A percentile compares a stretch with the other conserved stretches of the same genome.
Evolutionary conservation across 495 filamentous ascomycete genomes (phyloP).

Genomic region (Aspergillus olivimuriae): DNA sequence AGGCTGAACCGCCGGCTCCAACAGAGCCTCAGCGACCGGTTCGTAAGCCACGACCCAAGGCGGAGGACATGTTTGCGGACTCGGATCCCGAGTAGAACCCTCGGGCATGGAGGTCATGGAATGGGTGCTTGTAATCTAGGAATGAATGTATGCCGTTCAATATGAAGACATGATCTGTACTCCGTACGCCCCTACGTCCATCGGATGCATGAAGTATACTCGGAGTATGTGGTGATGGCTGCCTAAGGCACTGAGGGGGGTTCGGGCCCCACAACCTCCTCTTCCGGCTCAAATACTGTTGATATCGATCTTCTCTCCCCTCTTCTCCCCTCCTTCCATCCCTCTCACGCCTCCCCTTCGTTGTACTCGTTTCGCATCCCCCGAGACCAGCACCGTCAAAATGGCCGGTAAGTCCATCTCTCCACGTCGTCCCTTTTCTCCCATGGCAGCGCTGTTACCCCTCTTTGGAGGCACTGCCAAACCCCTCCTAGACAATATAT

Average conservation of each 20-base stretch:
- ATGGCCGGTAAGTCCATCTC: slow-evolving; percentile 34
- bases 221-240: no score
- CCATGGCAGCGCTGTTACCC: slow-evolving; percentile 15
- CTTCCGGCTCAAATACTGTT: background rate
- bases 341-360: slow-evolving; percentile 1
- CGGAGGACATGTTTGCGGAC: slow-evolving; percentile 92
- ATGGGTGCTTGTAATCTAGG: no score
- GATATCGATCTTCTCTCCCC: background rate
- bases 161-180: no score
- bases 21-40: slow-evolving; percentile 20
- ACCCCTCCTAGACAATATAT: slow-evolving; percentile 9
- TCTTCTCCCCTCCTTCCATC: background rate
- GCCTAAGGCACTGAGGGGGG: background rate
- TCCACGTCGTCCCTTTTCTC: background rate
- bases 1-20: slow-evolving; percentile 16
- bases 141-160: no score
- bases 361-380: background rate
- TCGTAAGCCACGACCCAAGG: slow-evolving; percentile 63
- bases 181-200: no score
- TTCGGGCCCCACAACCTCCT: background rate
- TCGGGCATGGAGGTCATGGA: no score
- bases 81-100: slow-evolving; percentile 47
- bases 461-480: slow-evolving; percentile 12
- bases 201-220: no score
- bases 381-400: slow-evolving; percentile 16